phyloP scores from a whole-genome alignment of 2,329 filamentous ascomycete species.

The Epichloe bromicola region DNA sequence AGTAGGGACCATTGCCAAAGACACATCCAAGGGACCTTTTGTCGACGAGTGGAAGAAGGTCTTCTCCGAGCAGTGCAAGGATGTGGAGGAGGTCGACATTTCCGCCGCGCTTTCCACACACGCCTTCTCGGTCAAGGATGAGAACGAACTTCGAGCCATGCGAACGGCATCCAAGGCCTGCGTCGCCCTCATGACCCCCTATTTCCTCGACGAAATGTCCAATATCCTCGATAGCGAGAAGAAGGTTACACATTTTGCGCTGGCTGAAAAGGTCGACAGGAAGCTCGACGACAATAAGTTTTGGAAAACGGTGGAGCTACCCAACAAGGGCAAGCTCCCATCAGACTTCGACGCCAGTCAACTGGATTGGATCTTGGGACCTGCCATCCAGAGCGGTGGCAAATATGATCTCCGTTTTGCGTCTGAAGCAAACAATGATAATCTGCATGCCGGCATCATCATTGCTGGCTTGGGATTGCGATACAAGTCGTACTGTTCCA shows the following conservation, averaged over 20 bases:
- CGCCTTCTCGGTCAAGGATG: conserved; percentile 87
- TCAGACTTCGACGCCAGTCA: conserved; percentile 76
- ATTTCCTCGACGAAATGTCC: conserved; percentile 97
- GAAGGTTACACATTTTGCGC: conserved; percentile 79
- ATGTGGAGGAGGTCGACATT: conserved; percentile 80
- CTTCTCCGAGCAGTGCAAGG: conserved; percentile 66
- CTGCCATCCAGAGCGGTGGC: conserved; percentile 87
- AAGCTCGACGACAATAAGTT: conserved; percentile 93
- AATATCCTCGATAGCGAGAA: conserved; percentile 91
- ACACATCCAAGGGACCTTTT: conserved; percentile 74
- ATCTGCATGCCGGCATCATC: conserved; percentile 84
- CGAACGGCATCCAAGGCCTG: conserved; percentile 89
- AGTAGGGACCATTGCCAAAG: conserved; percentile 75
- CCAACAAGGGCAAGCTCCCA: conserved; percentile 62
- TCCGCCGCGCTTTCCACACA: conserved; percentile 66
- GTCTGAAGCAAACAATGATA: conserved; percentile 65
- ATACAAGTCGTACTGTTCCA: conserved; percentile 91
- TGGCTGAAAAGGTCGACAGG: conserved; percentile 76
- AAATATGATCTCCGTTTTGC: conserved; percentile 83
- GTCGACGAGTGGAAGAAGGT: conserved; percentile 91
- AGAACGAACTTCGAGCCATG: conserved; percentile 86
- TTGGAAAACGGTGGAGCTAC: conserved; percentile 67
- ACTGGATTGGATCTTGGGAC: conserved; percentile 87
- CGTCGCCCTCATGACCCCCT: conserved; percentile 92
- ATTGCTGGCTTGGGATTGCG: conserved; percentile 82